These are phyloP conservation scores for Candida morakotiae DNA, from an alignment of 805 yeast species.

Conservation along the genomic window DNA sequence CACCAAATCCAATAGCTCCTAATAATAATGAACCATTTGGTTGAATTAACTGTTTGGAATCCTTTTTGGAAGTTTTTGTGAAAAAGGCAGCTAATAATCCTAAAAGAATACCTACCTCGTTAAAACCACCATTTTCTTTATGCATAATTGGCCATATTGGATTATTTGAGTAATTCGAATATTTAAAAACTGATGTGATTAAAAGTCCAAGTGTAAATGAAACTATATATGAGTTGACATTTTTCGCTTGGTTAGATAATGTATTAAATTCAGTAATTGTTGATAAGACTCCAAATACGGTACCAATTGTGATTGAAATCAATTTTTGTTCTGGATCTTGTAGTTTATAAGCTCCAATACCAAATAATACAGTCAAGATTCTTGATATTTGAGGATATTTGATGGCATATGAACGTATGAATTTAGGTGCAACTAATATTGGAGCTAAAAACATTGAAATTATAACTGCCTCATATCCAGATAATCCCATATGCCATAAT, in stretches of 20 bases:
- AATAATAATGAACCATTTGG: constrained; percentile 44
- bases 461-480: constrained; percentile 84
- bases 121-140: constrained; percentile 80
- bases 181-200: constrained; percentile 70
- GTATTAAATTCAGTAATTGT: constrained; percentile 51
- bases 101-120: constrained; percentile 58
- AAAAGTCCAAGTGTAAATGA: constrained; percentile 71
- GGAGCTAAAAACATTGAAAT: constrained; percentile 54
- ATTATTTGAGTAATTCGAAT: constrained; percentile 75
- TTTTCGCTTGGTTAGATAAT: constrained; percentile 22
- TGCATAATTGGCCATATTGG: constrained; percentile 97
- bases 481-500: constrained; percentile 95
- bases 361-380: constrained; percentile 52
- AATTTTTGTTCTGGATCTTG: constrained; percentile 69
- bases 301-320: constrained; percentile 61
- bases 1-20: constrained; percentile 71
- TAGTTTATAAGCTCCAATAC: constrained; percentile 72
- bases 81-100: constrained; percentile 65
- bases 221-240: constrained; percentile 43
- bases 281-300: constrained; percentile 57
- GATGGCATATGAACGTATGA: constrained; percentile 32
- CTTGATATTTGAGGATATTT: constrained; percentile 52
- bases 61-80: constrained; percentile 37
- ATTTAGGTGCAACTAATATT: constrained; percentile 43
- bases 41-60: constrained; percentile 7